Evolutionary conservation across 2,329 filamentous ascomycete genomes (phyloP).

Genomic region (Hypoxylon sp.): DNA sequence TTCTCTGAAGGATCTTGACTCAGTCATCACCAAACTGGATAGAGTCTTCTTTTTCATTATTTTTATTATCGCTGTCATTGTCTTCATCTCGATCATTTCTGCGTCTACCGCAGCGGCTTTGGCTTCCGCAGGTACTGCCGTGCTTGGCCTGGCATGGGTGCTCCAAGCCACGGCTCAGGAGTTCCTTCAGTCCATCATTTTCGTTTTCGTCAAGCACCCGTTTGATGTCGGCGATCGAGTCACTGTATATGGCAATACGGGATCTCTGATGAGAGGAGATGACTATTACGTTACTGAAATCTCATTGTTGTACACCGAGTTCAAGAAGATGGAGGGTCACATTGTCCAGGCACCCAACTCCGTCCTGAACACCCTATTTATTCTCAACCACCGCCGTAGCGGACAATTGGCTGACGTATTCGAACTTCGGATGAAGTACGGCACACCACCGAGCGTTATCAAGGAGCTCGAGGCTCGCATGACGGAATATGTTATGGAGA

Average conservation of each 20-base stretch:
- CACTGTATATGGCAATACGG: slow-evolving; percentile 90
- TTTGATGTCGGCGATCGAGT: slow-evolving; percentile 97
- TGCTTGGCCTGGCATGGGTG: slow-evolving; percentile 93
- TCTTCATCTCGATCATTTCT: slow-evolving; percentile 91
- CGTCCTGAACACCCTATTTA: slow-evolving; percentile 91
- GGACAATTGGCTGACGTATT: slow-evolving; percentile 89
- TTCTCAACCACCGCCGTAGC: slow-evolving; percentile 92
- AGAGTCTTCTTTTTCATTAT: slow-evolving; percentile 91
- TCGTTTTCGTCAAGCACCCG: slow-evolving; percentile 97
- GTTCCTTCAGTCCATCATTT: slow-evolving; percentile 92
- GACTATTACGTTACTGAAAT: slow-evolving; percentile 98
- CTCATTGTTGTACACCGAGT: slow-evolving; percentile 92
- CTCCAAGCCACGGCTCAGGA: slow-evolving; percentile 94
- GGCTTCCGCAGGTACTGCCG: slow-evolving; percentile 87
- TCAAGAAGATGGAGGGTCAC: slow-evolving; percentile 98
- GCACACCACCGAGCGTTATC: slow-evolving; percentile 84
- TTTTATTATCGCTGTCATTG: slow-evolving; percentile 81
- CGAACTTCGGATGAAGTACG: slow-evolving; percentile 87
- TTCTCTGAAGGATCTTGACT: slow-evolving; percentile 94
- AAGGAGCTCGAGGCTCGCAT: slow-evolving; percentile 84
- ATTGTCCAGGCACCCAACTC: slow-evolving; percentile 97
- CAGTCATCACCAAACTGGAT: slow-evolving; percentile 90
- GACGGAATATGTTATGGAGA: slow-evolving; percentile 82
- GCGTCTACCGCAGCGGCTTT: slow-evolving; percentile 90
- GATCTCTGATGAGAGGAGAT: slow-evolving; percentile 81